These are phyloP conservation scores for Alternaria sp. DNA, from an alignment of 2,329 filamentous ascomycete species.

Conservation along the genomic window DNA sequence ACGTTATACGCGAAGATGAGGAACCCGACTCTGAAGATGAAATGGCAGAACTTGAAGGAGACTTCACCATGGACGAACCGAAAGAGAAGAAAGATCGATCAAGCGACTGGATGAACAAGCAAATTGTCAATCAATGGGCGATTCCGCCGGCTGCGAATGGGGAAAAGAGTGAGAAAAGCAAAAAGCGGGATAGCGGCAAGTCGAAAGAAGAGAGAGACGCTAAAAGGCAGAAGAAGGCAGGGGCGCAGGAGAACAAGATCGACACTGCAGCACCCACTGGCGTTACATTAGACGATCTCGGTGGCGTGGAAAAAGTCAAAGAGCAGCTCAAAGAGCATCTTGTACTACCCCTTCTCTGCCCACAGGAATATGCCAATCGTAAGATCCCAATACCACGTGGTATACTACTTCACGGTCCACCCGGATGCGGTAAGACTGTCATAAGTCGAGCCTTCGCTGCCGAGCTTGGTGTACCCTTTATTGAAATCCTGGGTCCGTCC, in stretches of 20 bases:
- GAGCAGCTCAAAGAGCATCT: constrained; percentile 74
- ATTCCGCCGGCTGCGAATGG: constrained; percentile 40
- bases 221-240: constrained; percentile 68
- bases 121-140: constrained; percentile 67
- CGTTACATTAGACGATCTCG: constrained; percentile 74
- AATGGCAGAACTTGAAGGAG: constrained; percentile 57
- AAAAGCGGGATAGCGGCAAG: constrained; percentile 58
- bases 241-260: constrained; percentile 54
- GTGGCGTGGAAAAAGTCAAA: constrained; percentile 77
- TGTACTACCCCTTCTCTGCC: constrained; percentile 74
- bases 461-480: constrained; percentile 77
- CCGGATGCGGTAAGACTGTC: constrained; percentile 87
- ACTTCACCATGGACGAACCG: constrained; percentile 41
- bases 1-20: constrained; percentile 72
- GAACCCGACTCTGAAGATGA: constrained; percentile 60
- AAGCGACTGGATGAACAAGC: constrained; percentile 71
- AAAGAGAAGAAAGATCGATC: constrained; percentile 33
- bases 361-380: constrained; percentile 70
- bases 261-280: constrained; percentile 72
- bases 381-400: constrained; percentile 76
- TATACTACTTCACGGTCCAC: constrained; percentile 81
- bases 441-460: constrained; percentile 82
- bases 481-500: constrained; percentile 81
- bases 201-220: constrained; percentile 70
- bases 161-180: constrained; percentile 45